Base-by-base conservation (phyloP, 345 rosid species). In the Salix exigua region DNA sequence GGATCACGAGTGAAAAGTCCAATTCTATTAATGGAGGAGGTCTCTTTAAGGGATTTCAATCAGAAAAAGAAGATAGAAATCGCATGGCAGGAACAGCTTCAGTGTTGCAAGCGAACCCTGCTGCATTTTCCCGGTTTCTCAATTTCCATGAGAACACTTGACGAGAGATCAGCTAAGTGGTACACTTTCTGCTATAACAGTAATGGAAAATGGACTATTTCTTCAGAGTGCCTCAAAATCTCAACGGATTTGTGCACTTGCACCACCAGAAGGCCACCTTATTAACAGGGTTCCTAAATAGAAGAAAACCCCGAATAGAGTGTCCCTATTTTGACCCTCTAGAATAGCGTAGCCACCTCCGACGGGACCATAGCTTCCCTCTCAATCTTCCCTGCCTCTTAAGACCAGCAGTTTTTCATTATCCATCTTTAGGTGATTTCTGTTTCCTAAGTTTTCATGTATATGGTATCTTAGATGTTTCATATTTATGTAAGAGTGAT, bases 51-150 rank as follows among this genome's bases (percentile, higher is more conserved):
- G 88, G 88, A 31, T 88, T 88, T 76, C 88, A 78, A 70, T 80
- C 88, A 30, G 87, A 78, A 80, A 77, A 37, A 30, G 78, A 68
- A 67, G 80, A 78, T 66, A 75, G 40, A 68, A 81, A 82, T 64
- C 70, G 21, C 67, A 61, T 76, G 48, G 82, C 73, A 40, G 82
- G 80, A 76, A 72, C 85, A 66, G 74, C 88, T 79, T 63, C 80
- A 7, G 80, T 60, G 70, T 75, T 91, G 82, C 96, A 82, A 75
- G 91, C 88, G 73, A 91, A 93, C 82, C 97, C 94, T 35, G 96
- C 93, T 30, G 96, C 97, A 60, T 70, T 87, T 82, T 91, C 83
- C 68, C 86, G 96, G 70, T 85, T 94, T 42, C 79, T 85, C 80
- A 86, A 87, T 76, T 93, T 93, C 88, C 91, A 79, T 0, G 96